Percentiles rank a stretch among this genome's conserved stretches.
phyloP scores from a whole-genome alignment of 495 filamentous ascomycete genomes.

The Chaetomium fimeti region DNA sequence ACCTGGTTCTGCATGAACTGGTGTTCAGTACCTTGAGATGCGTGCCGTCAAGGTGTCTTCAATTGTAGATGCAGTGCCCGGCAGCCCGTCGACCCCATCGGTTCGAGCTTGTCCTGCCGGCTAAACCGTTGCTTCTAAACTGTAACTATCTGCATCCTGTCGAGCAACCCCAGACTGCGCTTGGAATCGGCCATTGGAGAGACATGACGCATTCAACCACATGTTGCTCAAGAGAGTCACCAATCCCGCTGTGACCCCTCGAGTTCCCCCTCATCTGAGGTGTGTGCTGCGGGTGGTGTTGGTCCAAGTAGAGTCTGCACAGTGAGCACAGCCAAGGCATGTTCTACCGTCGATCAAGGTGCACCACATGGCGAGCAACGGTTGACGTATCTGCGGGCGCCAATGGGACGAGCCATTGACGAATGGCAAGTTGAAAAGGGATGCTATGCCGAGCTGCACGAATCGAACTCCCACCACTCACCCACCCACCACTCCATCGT shows the following conservation, averaged over 20 bases:
- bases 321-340: background rate
- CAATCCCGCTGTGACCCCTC: background rate
- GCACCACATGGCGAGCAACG: background rate
- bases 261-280: too few species aligned
- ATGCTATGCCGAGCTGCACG: background rate
- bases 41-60: conserved; percentile 6
- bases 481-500: too few species aligned
- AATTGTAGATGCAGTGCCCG: background rate
- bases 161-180: conserved; percentile 6
- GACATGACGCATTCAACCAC: background rate
- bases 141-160: background rate
- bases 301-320: background rate
- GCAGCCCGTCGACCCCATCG: background rate
- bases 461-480: background rate
- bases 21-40: background rate
- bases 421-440: background rate
- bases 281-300: too few species aligned
- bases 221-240: background rate
- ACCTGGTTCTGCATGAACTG: conserved; percentile 2
- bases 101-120: conserved; percentile 1
- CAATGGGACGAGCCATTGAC: background rate
- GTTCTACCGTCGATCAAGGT: background rate
- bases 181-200: conserved; percentile 12
- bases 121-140: conserved; percentile 5
- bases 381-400: background rate